Evolutionary conservation across 768 basidiomycete genomes (phyloP).

Genomic region (Cyclocybe cylindracea): DNA sequence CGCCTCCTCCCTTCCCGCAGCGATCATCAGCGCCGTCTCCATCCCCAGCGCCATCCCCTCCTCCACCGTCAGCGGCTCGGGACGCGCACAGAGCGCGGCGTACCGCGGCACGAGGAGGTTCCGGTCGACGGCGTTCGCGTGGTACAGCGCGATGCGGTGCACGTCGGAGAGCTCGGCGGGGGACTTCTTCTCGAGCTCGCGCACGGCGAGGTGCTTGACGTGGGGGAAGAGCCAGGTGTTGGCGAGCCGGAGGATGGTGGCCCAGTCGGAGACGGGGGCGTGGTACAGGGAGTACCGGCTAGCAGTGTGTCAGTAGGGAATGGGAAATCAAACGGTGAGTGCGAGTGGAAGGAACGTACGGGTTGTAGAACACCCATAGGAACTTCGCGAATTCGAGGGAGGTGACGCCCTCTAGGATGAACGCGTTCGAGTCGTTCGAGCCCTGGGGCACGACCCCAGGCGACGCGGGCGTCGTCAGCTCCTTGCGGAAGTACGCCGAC

Average conservation of each 20-base stretch:
- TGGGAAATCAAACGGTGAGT: not conserved
- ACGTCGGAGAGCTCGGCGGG: conserved; percentile 46
- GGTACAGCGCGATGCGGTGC: conserved; percentile 59
- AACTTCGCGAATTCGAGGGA: conserved; percentile 44
- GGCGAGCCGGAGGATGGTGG: conserved; percentile 51
- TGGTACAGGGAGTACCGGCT: conserved; percentile 61
- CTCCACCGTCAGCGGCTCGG: conserved; percentile 47
- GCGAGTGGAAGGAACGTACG: conserved; percentile 31
- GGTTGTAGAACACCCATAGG: conserved; percentile 59
- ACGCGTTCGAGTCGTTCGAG: conserved; percentile 38
- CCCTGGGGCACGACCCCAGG: conserved; percentile 35
- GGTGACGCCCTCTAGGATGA: conserved; percentile 39
- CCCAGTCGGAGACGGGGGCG: conserved; percentile 53
- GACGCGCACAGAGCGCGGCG: conserved; percentile 49
- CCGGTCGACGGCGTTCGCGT: conserved; percentile 47
- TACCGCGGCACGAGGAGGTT: conserved; percentile 54
- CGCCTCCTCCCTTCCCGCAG: conserved; percentile 52
- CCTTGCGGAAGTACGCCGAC: conserved; percentile 45
- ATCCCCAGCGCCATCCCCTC: conserved; percentile 61
- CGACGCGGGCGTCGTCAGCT: conserved; percentile 30
- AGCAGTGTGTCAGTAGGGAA: not conserved
- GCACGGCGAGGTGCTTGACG: conserved; percentile 52
- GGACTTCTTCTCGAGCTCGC: conserved; percentile 51
- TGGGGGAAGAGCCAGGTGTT: conserved; percentile 56
- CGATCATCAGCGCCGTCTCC: conserved; percentile 54